phyloP scores from a whole-genome alignment of 257 asterid genomes.

The Verbascum thapsus region DNA sequence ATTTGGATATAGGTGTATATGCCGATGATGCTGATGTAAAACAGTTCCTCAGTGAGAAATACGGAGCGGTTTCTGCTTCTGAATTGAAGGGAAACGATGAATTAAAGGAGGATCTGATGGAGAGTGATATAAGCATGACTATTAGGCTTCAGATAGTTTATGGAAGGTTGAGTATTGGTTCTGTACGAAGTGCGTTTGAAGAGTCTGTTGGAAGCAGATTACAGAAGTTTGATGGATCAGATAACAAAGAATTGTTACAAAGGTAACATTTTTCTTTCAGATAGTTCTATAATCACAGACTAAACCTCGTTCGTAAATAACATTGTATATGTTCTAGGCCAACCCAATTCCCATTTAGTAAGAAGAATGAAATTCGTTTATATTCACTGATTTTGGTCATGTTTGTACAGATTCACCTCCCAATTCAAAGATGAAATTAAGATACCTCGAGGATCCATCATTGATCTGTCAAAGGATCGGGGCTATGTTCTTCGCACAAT shows the following conservation, averaged over 20 bases:
- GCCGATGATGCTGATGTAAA: slow-evolving; percentile 72
- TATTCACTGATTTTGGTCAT: slow-evolving; percentile 5
- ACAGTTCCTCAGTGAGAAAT: slow-evolving; percentile 59
- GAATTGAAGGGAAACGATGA: slow-evolving; percentile 52
- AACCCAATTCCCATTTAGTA: too few species aligned
- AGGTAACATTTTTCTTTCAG: slow-evolving; percentile 54
- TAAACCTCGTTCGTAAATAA: too few species aligned
- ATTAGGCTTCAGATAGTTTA: slow-evolving; percentile 88
- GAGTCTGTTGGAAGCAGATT: slow-evolving; percentile 82
- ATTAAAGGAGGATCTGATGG: slow-evolving; percentile 60
- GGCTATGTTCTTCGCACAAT: slow-evolving; percentile 69
- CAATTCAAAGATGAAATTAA: slow-evolving; percentile 83
- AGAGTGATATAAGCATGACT: slow-evolving; percentile 71
- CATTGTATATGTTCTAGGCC: too few species aligned
- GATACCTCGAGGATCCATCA: slow-evolving; percentile 81
- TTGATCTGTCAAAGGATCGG: slow-evolving; percentile 64
- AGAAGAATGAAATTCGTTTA: slow-evolving; percentile 19
- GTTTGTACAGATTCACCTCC: slow-evolving; percentile 65
- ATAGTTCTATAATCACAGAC: not conserved
- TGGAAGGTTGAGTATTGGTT: slow-evolving; percentile 70
- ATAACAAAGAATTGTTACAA: slow-evolving; percentile 68
- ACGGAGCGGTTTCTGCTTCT: slow-evolving; percentile 38
- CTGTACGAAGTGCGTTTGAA: slow-evolving; percentile 78
- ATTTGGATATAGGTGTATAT: slow-evolving; percentile 61
- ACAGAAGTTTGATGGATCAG: slow-evolving; percentile 62